These are phyloP conservation scores for Tylopilus intermedius DNA, from an alignment of 768 basidiomycete genomes.

Conservation along the genomic window DNA sequence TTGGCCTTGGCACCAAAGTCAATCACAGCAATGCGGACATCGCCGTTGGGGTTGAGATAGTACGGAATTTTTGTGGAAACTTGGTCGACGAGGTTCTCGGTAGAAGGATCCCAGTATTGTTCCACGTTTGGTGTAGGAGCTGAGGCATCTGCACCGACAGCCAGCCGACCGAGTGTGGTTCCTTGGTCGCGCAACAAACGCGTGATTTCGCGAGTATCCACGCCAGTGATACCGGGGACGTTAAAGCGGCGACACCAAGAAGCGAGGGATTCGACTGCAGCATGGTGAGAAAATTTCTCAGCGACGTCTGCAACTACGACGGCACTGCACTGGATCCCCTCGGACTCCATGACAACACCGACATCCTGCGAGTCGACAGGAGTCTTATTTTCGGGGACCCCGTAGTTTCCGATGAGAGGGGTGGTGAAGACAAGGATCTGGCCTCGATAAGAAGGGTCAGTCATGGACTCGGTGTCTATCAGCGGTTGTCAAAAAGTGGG, in stretches of 20 bases:
- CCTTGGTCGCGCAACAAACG: constrained; percentile 91
- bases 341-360: constrained; percentile 85
- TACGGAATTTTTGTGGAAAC: constrained; percentile 84
- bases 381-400: constrained; percentile 79
- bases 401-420: constrained; percentile 98
- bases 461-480: constrained; percentile 99
- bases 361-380: constrained; percentile 72
- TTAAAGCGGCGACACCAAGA: constrained; percentile 89
- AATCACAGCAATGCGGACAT: constrained; percentile 89
- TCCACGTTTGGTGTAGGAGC: constrained; percentile 51
- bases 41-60: constrained; percentile 79
- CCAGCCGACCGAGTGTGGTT: constrained; percentile 89
- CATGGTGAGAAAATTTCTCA: constrained; percentile 90
- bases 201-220: constrained; percentile 97
- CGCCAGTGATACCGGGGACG: constrained; percentile 92
- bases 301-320: constrained; percentile 94
- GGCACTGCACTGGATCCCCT: constrained; percentile 85
- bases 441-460: constrained; percentile 95
- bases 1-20: constrained; percentile 99
- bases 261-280: constrained; percentile 86
- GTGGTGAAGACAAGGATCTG: constrained; percentile 99
- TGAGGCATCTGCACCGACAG: constrained; percentile 68
- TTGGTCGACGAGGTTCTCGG: constrained; percentile 91
- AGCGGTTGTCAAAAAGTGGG: constrained; percentile 9
- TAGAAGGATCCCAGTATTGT: constrained; percentile 92